phyloP scores from a whole-genome alignment of 2,329 filamentous ascomycete species.

The Beauveria varroae region DNA sequence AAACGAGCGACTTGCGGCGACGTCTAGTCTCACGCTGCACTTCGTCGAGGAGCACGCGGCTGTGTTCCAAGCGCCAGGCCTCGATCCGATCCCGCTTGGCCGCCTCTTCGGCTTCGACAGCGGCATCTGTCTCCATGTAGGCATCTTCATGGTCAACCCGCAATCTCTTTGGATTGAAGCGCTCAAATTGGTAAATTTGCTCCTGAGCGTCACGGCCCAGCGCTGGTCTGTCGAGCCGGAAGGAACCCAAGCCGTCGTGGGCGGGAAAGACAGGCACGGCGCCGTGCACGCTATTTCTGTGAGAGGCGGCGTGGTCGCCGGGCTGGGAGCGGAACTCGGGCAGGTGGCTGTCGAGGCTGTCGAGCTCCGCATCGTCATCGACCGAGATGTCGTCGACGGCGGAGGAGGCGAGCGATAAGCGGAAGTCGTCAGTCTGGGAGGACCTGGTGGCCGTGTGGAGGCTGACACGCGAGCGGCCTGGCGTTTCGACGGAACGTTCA shows the following conservation, averaged over 20 bases:
- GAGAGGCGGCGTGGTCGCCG: conserved; percentile 18
- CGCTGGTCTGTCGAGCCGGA: conserved; percentile 55
- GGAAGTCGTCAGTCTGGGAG: conserved; percentile 38
- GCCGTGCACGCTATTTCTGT: conserved; percentile 34
- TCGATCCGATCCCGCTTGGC: conserved; percentile 83
- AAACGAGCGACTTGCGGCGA: conserved; percentile 55
- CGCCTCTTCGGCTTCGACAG: conserved; percentile 41
- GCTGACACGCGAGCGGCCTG: conserved; percentile 68
- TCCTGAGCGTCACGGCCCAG: conserved; percentile 60
- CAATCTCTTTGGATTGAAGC: conserved; percentile 66
- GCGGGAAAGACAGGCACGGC: conserved; percentile 67
- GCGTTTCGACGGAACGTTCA: conserved; percentile 54
- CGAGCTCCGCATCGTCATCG: conserved; percentile 72
- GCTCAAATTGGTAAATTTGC: conserved; percentile 82
- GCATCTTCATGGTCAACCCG: conserved; percentile 48
- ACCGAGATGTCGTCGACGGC: conserved; percentile 29
- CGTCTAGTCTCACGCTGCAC: conserved; percentile 78
- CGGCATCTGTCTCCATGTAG: conserved; percentile 24
- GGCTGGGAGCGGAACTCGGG: conserved; percentile 72
- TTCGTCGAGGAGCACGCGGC: conserved; percentile 74
- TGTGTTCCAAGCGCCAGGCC: conserved; percentile 87
- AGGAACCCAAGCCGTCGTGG: conserved; percentile 88
- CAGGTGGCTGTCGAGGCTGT: conserved; percentile 87
- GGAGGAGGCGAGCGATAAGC: conserved; percentile 31
- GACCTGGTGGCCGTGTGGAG: conserved; percentile 62